These are phyloP conservation scores for Podila epicladia DNA, from an alignment of 192 early-diverging fungal genomes.

Conservation along the genomic window DNA sequence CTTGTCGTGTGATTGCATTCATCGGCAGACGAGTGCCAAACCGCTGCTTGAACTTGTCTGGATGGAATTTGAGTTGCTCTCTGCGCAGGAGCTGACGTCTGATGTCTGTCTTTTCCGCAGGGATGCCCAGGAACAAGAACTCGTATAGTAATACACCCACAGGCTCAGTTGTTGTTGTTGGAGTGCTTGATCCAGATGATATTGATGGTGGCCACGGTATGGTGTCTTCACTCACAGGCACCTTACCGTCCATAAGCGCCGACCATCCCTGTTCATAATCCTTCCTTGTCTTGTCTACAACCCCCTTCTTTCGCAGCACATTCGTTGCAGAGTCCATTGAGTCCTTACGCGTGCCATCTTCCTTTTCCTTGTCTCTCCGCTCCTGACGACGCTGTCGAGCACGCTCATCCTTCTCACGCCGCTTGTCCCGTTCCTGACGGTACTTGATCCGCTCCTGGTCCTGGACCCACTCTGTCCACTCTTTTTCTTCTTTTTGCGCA, in stretches of 20 bases:
- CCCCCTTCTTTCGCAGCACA: slow-evolving; percentile 8
- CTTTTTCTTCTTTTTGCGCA: slow-evolving; percentile 3
- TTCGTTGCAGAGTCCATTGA: slow-evolving; percentile 7
- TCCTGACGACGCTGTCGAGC: slow-evolving; percentile 12
- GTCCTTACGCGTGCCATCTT: neutral
- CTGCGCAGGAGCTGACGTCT: slow-evolving; percentile 29
- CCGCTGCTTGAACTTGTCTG: slow-evolving; percentile 40
- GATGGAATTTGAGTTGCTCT: slow-evolving; percentile 50
- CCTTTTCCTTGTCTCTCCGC: slow-evolving; percentile 7
- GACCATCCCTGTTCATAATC: slow-evolving; percentile 20
- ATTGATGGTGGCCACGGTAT: slow-evolving; percentile 25
- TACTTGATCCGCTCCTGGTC: slow-evolving; percentile 25
- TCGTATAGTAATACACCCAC: slow-evolving; percentile 14
- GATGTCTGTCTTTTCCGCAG: slow-evolving; percentile 7
- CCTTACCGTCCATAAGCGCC: neutral
- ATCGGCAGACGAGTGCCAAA: slow-evolving; percentile 23
- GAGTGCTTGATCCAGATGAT: neutral
- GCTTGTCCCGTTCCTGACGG: slow-evolving; percentile 4
- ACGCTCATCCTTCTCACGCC: slow-evolving; percentile 17
- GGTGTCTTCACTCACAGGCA: slow-evolving; percentile 6
- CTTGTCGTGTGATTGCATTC: too few relatives aligned
- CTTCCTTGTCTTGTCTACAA: slow-evolving; percentile 6
- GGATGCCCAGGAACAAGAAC: slow-evolving; percentile 32
- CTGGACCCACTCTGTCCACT: slow-evolving; percentile 30
- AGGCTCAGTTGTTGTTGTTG: neutral